phyloP scores from a whole-genome alignment of 2,329 filamentous ascomycete species.

The Gliomastix tumulicola region DNA sequence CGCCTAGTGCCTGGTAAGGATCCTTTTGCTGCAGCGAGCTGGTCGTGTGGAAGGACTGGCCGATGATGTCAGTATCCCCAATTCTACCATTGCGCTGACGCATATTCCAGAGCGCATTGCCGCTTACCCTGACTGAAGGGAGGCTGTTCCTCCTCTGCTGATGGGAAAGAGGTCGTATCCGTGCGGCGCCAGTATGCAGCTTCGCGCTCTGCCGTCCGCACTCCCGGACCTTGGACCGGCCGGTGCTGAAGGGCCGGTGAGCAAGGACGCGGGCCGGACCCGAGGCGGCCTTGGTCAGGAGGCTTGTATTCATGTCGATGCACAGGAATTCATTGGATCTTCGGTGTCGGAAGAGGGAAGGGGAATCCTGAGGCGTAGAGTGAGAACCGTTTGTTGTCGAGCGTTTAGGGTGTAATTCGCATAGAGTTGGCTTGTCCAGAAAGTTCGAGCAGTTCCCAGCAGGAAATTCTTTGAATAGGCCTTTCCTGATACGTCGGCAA shows the following conservation, averaged over 20 bases:
- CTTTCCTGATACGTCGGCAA: neutral
- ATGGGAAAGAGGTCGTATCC: too few species aligned
- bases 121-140: slow-evolving; percentile 19
- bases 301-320: slow-evolving; percentile 37
- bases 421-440: too few species aligned
- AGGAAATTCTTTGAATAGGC: slow-evolving; percentile 16
- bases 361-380: too few species aligned
- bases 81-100: too few species aligned
- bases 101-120: neutral
- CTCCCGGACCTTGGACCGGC: slow-evolving; percentile 29
- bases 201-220: slow-evolving; percentile 27
- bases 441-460: too few species aligned
- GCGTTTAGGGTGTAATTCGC: too few species aligned
- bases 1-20: slow-evolving; percentile 82
- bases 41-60: slow-evolving; percentile 57
- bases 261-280: slow-evolving; percentile 38
- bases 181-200: slow-evolving; percentile 23
- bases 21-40: slow-evolving; percentile 54
- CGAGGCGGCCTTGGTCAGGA: slow-evolving; percentile 35
- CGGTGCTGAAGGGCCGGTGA: slow-evolving; percentile 31
- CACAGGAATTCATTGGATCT: slow-evolving; percentile 15
- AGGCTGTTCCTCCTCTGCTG: too few species aligned
- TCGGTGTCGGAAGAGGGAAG: slow-evolving; percentile 3
- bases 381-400: too few species aligned
- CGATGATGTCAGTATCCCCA: slow-evolving; percentile 6